phyloP scores from a whole-genome alignment of 208 protist species.

The Leishmania braziliensis region DNA sequence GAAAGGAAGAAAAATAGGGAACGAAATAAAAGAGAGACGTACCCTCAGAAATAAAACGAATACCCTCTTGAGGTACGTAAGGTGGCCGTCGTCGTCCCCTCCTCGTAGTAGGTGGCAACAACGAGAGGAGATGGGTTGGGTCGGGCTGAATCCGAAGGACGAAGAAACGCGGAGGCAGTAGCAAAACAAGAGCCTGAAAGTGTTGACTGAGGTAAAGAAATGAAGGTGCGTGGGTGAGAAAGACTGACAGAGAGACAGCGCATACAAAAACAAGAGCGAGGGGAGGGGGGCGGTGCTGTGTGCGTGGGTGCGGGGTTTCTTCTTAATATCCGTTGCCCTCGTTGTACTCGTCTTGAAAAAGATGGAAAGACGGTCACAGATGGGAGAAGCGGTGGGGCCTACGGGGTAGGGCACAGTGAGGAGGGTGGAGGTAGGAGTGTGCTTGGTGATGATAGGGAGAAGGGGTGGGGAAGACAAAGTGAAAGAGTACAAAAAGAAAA shows the following conservation, averaged over 20 bases:
- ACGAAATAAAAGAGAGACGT: background rate
- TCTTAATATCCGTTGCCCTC: background rate
- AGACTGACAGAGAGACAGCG: background rate
- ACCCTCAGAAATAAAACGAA: conserved; percentile 4
- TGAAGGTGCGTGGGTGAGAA: background rate
- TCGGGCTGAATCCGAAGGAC: background rate
- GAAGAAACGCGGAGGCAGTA: background rate
- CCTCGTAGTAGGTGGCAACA: background rate
- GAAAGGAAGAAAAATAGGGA: background rate
- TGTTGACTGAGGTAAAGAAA: background rate
- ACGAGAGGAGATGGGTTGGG: background rate
- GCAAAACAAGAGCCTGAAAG: background rate
- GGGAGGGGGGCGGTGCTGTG: background rate
- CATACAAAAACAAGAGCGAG: background rate
- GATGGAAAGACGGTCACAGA: background rate
- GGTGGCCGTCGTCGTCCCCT: background rate
- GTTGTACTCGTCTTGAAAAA: background rate
- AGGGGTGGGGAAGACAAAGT: background rate
- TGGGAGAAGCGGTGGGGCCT: background rate
- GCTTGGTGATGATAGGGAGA: background rate
- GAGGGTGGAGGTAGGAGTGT: background rate
- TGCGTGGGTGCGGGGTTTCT: background rate
- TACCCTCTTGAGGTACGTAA: background rate
- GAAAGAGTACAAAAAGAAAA: background rate
- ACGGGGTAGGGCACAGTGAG: background rate